Evolutionary conservation across 305 asterid genomes (phyloP).

Genomic region (Fraxinus sp.): DNA sequence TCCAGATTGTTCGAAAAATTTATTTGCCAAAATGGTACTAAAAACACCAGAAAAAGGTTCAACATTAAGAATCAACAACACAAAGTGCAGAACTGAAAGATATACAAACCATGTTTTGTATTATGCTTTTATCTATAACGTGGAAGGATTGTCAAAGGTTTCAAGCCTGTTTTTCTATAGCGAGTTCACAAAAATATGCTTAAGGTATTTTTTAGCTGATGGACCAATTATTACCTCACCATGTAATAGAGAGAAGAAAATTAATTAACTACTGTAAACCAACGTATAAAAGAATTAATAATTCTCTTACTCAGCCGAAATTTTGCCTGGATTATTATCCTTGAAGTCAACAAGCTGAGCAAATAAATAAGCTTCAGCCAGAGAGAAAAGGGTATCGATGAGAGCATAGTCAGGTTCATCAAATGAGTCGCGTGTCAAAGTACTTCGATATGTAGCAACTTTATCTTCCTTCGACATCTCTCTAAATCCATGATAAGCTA

Average conservation of each 20-base stretch:
- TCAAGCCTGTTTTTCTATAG: not conserved
- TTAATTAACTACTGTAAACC: not conserved
- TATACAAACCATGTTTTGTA: not conserved
- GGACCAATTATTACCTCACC: not conserved
- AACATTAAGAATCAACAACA: not conserved
- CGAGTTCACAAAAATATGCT: not conserved
- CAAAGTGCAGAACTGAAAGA: not conserved
- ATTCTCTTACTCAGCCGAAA: slow-evolving; percentile 46
- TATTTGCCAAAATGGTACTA: not conserved
- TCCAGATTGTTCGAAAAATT: not conserved
- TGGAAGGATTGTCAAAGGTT: not conserved
- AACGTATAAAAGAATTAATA: not conserved
- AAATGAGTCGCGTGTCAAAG: slow-evolving; percentile 45
- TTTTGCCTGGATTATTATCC: slow-evolving; percentile 51
- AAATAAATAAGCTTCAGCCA: slow-evolving; percentile 51
- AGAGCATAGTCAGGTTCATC: slow-evolving; percentile 51
- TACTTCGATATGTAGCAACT: slow-evolving; percentile 49
- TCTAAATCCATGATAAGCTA: slow-evolving; percentile 52
- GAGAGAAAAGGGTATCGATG: slow-evolving; percentile 51
- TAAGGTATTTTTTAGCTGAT: not conserved
- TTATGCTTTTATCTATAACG: not conserved
- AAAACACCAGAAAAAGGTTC: not conserved
- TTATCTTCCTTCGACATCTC: slow-evolving; percentile 53
- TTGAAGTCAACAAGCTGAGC: slow-evolving; percentile 56
- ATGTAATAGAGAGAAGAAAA: not conserved